phyloP scores from a whole-genome alignment of 1,139 yeast genomes.

The Starmera stellimalicola region DNA sequence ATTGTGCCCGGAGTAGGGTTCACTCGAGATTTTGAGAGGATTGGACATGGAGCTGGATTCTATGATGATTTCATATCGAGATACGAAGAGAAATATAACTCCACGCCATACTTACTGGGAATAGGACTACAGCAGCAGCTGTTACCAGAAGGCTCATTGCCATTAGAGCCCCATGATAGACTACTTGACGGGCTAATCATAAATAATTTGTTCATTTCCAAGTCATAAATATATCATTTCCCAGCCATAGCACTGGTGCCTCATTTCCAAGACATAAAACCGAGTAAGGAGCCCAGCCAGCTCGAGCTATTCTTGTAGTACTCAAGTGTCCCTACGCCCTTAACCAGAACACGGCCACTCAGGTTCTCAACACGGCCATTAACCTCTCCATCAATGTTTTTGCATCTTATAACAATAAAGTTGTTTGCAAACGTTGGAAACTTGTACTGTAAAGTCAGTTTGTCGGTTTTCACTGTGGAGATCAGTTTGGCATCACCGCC shows the following conservation, averaged over 20 bases:
- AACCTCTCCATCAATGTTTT: constrained; percentile 29
- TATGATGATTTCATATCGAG: constrained; percentile 71
- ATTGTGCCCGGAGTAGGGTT: constrained; percentile 86
- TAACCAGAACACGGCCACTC: constrained; percentile 32
- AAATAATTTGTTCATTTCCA: too few relatives aligned
- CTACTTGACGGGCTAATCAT: constrained; percentile 50
- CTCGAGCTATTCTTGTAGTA: too few relatives aligned
- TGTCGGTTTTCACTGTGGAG: constrained; percentile 26
- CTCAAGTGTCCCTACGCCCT: constrained; percentile 21
- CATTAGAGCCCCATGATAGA: constrained; percentile 66
- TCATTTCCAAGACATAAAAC: too few relatives aligned
- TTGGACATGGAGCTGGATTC: constrained; percentile 93
- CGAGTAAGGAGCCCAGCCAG: too few relatives aligned
- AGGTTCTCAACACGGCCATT: constrained; percentile 32
- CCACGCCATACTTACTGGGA: constrained; percentile 45
- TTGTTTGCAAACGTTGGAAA: constrained; percentile 76
- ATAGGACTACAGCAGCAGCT: constrained; percentile 65
- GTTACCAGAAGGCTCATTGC: constrained; percentile 45
- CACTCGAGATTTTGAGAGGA: constrained; percentile 39
- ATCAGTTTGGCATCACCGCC: constrained; percentile 23
- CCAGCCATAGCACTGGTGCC: too few relatives aligned
- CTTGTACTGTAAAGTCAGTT: constrained; percentile 48
- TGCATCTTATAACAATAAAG: constrained; percentile 54
- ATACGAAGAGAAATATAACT: constrained; percentile 21
- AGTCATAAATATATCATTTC: too few relatives aligned